Base-by-base conservation (phyloP, 192 early-diverging fungal genomes). In the Entrophospora sp. region DNA sequence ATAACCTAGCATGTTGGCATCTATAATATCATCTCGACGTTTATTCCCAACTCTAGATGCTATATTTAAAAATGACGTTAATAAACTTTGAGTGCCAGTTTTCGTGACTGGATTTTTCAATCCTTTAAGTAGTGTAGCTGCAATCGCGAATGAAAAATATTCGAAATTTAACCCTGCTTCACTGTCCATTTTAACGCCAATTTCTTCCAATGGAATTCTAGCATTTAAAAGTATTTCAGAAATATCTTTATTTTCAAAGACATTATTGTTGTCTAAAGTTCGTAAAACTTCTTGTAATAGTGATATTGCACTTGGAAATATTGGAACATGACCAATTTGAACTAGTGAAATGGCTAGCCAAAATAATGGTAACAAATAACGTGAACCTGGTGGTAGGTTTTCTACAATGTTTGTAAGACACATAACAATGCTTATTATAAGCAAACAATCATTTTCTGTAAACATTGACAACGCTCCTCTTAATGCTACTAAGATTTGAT, bases 361-460 rank as follows among this genome's bases (percentile, higher is more conserved):
- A 78, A 95, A 95, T 69, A 96, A 77, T 55, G 85, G 79, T 32
- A 84, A 81, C 45, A 95, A 80, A 60, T 92, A 95, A 51, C 86
- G 76, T 14, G 92, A 94, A 61, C 91, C 89, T 4, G 79, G 75
- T 28, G 90, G 83, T 42, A 96, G 69, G 36, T 88, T 90, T 52
- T 84, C 83, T 0, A 91, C 88, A 71, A 97, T 91, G 68, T 87
- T 92, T 45, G 85, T 91, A n/a, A 97, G 75, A 64, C 90, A 92
- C 79, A 91, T 88, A 48, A 93, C 81, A 67, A 96, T 94, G 59
- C 88, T 90, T 20, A 89, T 80, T 36, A 94, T 90, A 63, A 96
- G 70, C 28, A 79, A 85, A 61, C 78, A 80, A 62, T 93, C 89
- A 5, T 81, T 82, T 67, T 96, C 92, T 45, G 91, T 89, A 71